A percentile compares a stretch with the other conserved stretches of the same genome.
These are phyloP conservation scores for Aegilops tauschii DNA, from an alignment of 176 grass and related monocot genomes.

Conservation along the genomic window DNA sequence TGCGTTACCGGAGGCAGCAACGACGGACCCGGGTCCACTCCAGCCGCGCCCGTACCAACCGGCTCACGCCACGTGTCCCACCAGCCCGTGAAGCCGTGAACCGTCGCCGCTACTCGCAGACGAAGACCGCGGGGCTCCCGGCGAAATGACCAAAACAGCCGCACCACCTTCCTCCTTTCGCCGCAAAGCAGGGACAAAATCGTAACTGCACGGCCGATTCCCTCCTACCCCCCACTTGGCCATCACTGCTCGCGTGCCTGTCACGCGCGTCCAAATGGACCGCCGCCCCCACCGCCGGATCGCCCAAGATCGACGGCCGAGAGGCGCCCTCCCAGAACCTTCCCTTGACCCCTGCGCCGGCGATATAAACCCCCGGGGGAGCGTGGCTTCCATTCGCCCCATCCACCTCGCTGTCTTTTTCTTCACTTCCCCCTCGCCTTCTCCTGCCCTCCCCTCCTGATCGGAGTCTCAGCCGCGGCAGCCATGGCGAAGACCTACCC, in stretches of 20 bases:
- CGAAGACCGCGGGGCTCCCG: background rate
- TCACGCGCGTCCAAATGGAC: conserved; percentile 27
- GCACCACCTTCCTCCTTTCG: background rate
- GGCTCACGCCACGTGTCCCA: background rate
- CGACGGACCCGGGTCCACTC: background rate
- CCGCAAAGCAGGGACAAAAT: background rate
- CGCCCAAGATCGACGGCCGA: background rate
- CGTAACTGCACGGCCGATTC: background rate
- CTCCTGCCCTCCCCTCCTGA: background rate
- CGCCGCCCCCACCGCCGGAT: background rate
- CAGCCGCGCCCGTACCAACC: background rate
- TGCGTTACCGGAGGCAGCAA: background rate
- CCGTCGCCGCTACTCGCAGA: conserved; percentile 9
- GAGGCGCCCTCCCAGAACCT: conserved; percentile 38
- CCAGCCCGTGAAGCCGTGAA: conserved; percentile 20
- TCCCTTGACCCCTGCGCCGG: background rate
- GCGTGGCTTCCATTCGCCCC: conserved; percentile 25
- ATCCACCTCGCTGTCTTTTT: background rate
- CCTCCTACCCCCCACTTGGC: background rate
- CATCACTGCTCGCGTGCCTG: background rate
- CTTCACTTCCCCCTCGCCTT: background rate
- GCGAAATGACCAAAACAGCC: background rate
- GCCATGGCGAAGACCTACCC: conserved; percentile 85
- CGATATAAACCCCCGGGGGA: conserved; percentile 24
- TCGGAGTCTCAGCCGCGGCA: background rate